Evolutionary conservation across 257 asterid species (phyloP).

Genomic region (Penstemon barbatus): DNA sequence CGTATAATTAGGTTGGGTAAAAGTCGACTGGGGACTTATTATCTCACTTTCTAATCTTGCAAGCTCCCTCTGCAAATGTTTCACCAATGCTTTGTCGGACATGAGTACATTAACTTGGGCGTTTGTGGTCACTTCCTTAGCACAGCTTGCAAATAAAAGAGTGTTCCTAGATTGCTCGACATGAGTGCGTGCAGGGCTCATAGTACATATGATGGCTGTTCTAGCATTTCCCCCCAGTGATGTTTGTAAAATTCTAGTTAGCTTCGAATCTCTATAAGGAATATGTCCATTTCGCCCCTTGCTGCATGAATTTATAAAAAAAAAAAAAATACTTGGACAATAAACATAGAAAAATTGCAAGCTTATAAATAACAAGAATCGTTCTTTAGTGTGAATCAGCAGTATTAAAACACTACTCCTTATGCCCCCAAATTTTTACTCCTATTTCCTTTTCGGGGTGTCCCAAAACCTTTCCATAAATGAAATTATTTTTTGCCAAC

Average conservation of each 20-base stretch:
- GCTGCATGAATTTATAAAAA: constrained; percentile 47
- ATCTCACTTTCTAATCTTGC: constrained; percentile 72
- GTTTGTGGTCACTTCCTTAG: constrained; percentile 86
- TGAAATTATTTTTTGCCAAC: no score
- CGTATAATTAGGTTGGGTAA: constrained; percentile 42
- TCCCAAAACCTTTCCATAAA: no score
- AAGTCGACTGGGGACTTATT: constrained; percentile 49
- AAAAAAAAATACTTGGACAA: neutral
- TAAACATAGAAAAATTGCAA: neutral
- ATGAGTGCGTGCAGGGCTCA: constrained; percentile 90
- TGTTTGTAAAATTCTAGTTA: constrained; percentile 86
- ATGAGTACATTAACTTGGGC: constrained; percentile 85
- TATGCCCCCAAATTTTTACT: no score
- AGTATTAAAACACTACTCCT: no score
- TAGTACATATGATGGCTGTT: constrained; percentile 88
- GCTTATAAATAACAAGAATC: no score
- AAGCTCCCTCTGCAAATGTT: constrained; percentile 79
- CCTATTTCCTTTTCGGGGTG: no score
- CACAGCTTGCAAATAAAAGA: constrained; percentile 94
- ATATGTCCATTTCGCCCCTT: constrained; percentile 80
- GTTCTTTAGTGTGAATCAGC: no score
- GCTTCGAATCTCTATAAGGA: constrained; percentile 94
- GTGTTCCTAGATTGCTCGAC: constrained; percentile 98
- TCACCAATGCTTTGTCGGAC: constrained; percentile 88
- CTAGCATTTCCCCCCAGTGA: constrained; percentile 89